phyloP scores from a whole-genome alignment of 257 asterid genomes.

The Buddleja alternifolia region DNA sequence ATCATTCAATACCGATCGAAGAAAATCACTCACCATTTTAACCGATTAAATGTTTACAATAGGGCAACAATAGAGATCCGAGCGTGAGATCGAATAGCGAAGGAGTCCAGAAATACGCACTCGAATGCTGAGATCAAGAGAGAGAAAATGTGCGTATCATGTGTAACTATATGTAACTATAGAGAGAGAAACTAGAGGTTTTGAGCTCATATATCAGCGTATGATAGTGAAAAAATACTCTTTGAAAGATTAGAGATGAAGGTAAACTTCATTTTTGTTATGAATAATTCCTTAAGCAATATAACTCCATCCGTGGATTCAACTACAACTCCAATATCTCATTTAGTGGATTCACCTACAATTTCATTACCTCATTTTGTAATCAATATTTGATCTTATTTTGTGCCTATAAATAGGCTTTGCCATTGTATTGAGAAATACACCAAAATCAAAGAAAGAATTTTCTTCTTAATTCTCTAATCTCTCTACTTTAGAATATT shows the following conservation, averaged over 20 bases:
- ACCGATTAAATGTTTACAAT: conserved; percentile 32
- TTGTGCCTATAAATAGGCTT: too few relatives aligned
- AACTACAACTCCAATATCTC: too few relatives aligned
- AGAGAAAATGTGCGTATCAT: conserved; percentile 41
- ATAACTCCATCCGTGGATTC: too few relatives aligned
- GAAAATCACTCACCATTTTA: conserved; percentile 52
- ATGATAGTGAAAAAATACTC: conserved; percentile 5
- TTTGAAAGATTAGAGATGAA: conserved; percentile 27
- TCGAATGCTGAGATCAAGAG: conserved; percentile 43
- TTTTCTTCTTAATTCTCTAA: too few relatives aligned
- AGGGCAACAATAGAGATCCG: conserved; percentile 40
- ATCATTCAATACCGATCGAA: conserved; percentile 19
- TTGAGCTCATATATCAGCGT: conserved; percentile 36
- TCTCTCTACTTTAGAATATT: too few relatives aligned
- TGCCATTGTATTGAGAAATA: too few relatives aligned
- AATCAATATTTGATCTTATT: too few relatives aligned
- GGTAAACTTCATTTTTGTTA: background rate
- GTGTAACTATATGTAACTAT: background rate
- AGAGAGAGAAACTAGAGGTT: conserved; percentile 30
- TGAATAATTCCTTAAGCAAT: too few relatives aligned
- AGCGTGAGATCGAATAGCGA: conserved; percentile 38
- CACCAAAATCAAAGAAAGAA: too few relatives aligned
- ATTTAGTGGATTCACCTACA: too few relatives aligned
- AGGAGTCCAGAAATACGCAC: conserved; percentile 33
- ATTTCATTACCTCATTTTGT: too few relatives aligned